These are phyloP conservation scores for Flueggea neowawraea DNA, from an alignment of 441 rosid genomes.

Conservation along the genomic window DNA sequence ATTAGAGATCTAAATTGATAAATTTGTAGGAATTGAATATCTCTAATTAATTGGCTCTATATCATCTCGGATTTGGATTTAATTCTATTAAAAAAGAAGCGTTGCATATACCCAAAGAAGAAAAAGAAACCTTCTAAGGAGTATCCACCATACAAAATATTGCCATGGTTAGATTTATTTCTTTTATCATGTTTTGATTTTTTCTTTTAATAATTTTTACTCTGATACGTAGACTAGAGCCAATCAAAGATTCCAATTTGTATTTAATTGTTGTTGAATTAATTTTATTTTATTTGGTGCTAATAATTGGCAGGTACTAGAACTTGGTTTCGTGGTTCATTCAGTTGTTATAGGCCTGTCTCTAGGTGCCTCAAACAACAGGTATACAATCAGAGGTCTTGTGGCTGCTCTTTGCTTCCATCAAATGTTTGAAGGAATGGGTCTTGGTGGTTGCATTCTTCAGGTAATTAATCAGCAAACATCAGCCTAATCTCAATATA, in stretches of 20 bases:
- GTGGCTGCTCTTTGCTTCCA: conserved; percentile 75
- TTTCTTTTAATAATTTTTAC: neutral
- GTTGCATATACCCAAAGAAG: no score
- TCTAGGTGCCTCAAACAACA: conserved; percentile 48
- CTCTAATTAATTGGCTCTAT: no score
- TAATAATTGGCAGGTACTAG: conserved; percentile 34
- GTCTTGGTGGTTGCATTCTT: conserved; percentile 67
- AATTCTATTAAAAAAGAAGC: no score
- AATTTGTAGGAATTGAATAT: no score
- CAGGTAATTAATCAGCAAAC: conserved; percentile 29
- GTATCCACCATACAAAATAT: no score
- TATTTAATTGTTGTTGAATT: no score
- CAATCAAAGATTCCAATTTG: no score
- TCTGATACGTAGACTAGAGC: neutral
- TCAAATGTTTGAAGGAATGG: conserved; percentile 86
- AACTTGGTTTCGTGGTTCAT: conserved; percentile 48
- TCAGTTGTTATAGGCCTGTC: conserved; percentile 52
- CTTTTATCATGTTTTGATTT: neutral
- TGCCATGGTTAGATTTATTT: conserved; percentile 48
- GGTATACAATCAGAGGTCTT: conserved; percentile 48
- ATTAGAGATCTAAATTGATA: no score
- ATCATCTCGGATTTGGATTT: no score
- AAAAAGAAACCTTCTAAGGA: no score
- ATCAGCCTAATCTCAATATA: no score
- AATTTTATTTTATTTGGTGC: no score